These are phyloP conservation scores for Aspergillus aculeatus DNA, from an alignment of 2,329 filamentous ascomycete genomes.

Conservation along the genomic window DNA sequence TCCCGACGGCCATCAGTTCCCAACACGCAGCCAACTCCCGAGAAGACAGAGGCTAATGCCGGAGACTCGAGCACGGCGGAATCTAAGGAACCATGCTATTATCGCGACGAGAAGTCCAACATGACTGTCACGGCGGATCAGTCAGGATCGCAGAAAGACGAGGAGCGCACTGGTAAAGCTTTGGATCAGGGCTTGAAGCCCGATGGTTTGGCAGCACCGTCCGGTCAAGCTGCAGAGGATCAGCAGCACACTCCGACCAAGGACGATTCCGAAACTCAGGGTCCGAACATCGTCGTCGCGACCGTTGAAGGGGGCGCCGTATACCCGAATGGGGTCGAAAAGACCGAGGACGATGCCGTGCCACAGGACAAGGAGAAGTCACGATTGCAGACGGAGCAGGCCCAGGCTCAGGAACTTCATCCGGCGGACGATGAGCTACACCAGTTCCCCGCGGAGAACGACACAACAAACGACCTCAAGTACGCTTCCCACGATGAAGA, in stretches of 20 bases:
- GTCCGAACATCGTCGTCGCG: slow-evolving; percentile 4
- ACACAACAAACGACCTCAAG: slow-evolving; percentile 43
- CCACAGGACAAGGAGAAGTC: slow-evolving; percentile 21
- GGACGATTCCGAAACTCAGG: slow-evolving; percentile 16
- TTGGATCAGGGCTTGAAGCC: slow-evolving; percentile 40
- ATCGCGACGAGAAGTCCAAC: slow-evolving; percentile 40
- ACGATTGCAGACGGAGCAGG: slow-evolving; percentile 6
- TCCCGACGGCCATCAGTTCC: slow-evolving; percentile 39
- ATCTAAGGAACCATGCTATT: slow-evolving; percentile 37
- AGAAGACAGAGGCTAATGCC: slow-evolving; percentile 40
- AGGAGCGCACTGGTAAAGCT: slow-evolving; percentile 34
- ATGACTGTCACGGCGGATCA: slow-evolving; percentile 31
- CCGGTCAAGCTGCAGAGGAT: slow-evolving; percentile 15
- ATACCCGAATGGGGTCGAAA: slow-evolving; percentile 13
- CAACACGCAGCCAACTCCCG: slow-evolving; percentile 38
- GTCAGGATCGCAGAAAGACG: slow-evolving; percentile 26
- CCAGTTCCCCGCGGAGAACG: slow-evolving; percentile 51
- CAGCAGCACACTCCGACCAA: slow-evolving; percentile 16
- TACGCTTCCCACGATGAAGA: slow-evolving; percentile 41
- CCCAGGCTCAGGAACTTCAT: slow-evolving; percentile 24
- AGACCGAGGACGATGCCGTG: slow-evolving; percentile 18
- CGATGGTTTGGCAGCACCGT: slow-evolving; percentile 26
- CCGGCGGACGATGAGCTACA: slow-evolving; percentile 55
- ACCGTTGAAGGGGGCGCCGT: slow-evolving; percentile 13
- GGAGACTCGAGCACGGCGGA: slow-evolving; percentile 42